These are phyloP conservation scores for Colletotrichum acutatum DNA, from an alignment of 2,329 filamentous ascomycete genomes.

Conservation along the genomic window DNA sequence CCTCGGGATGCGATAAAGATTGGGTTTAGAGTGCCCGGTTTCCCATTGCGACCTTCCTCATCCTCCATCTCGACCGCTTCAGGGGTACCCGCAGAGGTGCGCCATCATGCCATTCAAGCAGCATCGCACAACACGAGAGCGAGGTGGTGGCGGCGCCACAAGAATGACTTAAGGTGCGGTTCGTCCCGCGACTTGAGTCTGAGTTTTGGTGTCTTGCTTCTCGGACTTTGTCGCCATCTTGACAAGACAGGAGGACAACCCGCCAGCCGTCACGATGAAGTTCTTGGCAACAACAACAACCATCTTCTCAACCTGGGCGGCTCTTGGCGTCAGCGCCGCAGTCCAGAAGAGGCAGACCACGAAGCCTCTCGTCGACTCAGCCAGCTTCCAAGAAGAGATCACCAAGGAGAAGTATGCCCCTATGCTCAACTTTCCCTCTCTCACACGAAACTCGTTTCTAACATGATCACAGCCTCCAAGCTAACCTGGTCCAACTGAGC, in stretches of 20 bases:
- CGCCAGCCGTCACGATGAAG: constrained; percentile 5
- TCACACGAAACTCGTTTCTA: constrained; percentile 18
- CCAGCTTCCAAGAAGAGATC: constrained; percentile 9
- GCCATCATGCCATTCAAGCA: background rate
- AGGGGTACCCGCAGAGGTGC: background rate
- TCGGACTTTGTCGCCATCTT: background rate
- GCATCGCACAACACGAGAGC: background rate
- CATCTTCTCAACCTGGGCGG: background rate
- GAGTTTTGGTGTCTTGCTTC: background rate
- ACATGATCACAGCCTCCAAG: constrained; percentile 16
- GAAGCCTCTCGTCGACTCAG: constrained; percentile 11
- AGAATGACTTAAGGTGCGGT: background rate
- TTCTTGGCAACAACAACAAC: background rate
- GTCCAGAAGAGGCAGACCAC: background rate
- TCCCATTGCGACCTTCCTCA: constrained; percentile 27
- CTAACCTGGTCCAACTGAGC: constrained; percentile 42
- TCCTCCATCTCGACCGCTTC: background rate
- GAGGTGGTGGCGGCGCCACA: background rate
- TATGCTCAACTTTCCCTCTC: constrained; percentile 39
- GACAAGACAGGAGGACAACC: too few relatives aligned
- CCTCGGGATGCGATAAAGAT: constrained; percentile 2
- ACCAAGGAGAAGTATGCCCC: constrained; percentile 23
- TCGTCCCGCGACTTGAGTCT: background rate
- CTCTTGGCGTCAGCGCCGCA: background rate
- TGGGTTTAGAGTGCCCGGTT: background rate